A percentile compares a stretch with the other conserved stretches of the same genome.
Evolutionary conservation across 2,329 filamentous ascomycete species (phyloP).

Genomic region (Paracoccidioides lutzii): DNA sequence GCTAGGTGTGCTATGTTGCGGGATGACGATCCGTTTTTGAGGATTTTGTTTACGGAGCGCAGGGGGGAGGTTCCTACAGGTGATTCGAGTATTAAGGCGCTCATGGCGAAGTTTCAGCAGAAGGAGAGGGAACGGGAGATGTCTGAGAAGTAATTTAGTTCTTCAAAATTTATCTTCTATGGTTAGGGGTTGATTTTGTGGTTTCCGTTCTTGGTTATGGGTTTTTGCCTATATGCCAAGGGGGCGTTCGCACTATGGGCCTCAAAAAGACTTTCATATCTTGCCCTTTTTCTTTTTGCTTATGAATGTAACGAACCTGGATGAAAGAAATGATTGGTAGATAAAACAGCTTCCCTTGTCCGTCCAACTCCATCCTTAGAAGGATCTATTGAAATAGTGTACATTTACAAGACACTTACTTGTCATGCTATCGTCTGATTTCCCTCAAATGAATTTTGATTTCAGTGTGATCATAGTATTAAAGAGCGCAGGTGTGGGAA

Average conservation of each 20-base stretch:
- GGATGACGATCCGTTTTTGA: constrained; percentile 24
- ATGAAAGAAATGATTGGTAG: background rate
- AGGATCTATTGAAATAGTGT: too few relatives aligned
- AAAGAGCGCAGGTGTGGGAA: too few relatives aligned
- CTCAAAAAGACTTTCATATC: background rate
- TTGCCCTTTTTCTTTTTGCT: background rate
- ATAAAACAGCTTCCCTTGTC: too few relatives aligned
- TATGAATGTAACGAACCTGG: background rate
- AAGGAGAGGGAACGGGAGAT: background rate
- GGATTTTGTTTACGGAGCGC: constrained; percentile 19
- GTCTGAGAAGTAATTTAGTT: background rate
- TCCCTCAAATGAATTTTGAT: too few relatives aligned
- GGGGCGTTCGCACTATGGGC: background rate
- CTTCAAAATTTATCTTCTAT: background rate
- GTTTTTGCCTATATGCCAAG: background rate
- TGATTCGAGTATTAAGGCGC: constrained; percentile 14
- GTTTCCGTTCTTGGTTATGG: background rate
- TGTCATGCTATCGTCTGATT: too few relatives aligned
- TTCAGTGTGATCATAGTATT: too few relatives aligned
- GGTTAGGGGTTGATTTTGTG: background rate
- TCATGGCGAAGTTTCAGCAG: constrained; percentile 13
- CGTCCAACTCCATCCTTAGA: too few relatives aligned
- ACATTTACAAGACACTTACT: too few relatives aligned
- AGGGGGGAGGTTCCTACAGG: constrained; percentile 21
- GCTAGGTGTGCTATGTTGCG: constrained; percentile 17